Evolutionary conservation across 2,329 filamentous ascomycete genomes (phyloP).

Genomic region (Fusarium musae): DNA sequence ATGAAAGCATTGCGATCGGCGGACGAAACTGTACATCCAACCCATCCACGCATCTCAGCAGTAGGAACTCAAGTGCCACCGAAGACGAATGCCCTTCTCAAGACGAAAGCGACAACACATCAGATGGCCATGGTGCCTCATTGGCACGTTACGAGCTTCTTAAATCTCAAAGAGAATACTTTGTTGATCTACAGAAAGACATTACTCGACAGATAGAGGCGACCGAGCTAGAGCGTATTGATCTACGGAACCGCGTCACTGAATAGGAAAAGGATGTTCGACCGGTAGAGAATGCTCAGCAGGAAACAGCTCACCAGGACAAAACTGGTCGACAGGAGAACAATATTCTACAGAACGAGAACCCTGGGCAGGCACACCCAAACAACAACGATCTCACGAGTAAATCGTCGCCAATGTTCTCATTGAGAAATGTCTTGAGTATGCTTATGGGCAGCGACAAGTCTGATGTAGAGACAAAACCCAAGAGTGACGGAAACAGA

Average conservation of each 20-base stretch:
- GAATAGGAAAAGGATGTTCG: neutral
- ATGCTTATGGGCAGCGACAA: neutral
- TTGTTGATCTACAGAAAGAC: neutral
- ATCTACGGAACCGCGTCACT: neutral
- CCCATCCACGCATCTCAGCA: neutral
- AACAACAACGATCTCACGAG: neutral
- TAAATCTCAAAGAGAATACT: neutral
- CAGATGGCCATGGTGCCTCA: neutral
- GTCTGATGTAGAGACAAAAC: neutral
- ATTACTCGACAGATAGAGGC: neutral
- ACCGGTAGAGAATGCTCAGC: neutral
- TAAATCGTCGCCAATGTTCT: neutral
- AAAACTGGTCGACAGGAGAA: neutral
- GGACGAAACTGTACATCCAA: neutral
- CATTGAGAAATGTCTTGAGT: neutral
- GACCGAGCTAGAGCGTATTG: neutral
- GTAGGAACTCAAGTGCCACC: neutral
- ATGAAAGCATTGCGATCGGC: neutral
- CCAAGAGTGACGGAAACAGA: neutral
- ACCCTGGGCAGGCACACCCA: neutral
- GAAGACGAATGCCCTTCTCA: neutral
- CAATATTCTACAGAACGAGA: neutral
- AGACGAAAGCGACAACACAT: neutral
- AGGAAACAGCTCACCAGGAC: neutral
- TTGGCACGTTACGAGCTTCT: neutral